Base-by-base conservation (phyloP, 805 yeast species). In the Ogataea wickerhamii region DNA sequence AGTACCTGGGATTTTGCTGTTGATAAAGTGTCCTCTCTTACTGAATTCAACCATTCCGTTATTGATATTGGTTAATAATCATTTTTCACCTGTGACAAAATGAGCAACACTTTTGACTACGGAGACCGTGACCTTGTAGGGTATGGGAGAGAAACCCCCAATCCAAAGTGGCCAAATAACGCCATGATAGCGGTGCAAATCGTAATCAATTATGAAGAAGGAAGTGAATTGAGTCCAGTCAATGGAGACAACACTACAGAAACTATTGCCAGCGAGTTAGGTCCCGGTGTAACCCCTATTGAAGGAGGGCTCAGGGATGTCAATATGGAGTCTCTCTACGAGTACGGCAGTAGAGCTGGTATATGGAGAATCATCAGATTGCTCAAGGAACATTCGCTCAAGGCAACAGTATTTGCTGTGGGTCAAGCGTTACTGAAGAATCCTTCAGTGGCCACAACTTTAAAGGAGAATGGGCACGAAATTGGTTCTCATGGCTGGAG, bases 401-500 rank as follows among this genome's bases (percentile, higher is more conserved):
- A 55, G 31, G 52, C 63, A 36, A 65, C 70, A 4, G 51, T 57
- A 4, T 64, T 55, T 44, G 70, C 63, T 13, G 70, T 65, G 28
- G 70, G 66, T 6, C 62, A 61, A 38, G 70, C 70, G 16, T 45
- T 65, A 18, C 53, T 48, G 32, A 48, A 51, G 34, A 53, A 61
- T 32, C 66, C 66, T 2, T 56, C 41, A 6, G 66, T 63, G 16
- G 67, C 61, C 17, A 46, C 47, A 20, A 66, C 65, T 0, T 52
- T 59, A 35, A 62, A 51, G 19, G 47, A 56, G n/a, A 61, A 49
- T 14, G 70, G 68, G 3, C 66, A 61, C 43, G 69, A 64, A 40
- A 55, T 64, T 24, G 67, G 63, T 6, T 60, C 64, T 18, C 70
- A 64, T 38, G 66, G 66, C 8, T 55, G 58, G 43, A 47, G 70